Percentiles rank a stretch among this genome's conserved stretches.
phyloP scores from a whole-genome alignment of 1,284 basidiomycete genomes.

The Ceratobasidium sp. region DNA sequence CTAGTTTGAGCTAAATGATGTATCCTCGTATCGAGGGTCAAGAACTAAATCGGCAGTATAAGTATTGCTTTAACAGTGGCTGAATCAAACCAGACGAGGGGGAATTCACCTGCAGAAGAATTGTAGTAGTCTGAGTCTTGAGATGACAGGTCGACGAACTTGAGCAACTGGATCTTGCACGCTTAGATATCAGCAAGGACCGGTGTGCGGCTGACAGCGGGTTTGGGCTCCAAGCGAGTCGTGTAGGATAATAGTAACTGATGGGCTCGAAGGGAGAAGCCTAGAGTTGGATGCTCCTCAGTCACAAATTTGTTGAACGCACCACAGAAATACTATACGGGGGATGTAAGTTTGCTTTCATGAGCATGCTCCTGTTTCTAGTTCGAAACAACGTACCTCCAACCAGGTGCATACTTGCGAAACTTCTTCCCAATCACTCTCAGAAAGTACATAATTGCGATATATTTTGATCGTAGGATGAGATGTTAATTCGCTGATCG shows the following conservation, averaged over 20 bases:
- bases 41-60: background rate
- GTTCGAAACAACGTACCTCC: slow-evolving; percentile 18
- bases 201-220: too few species aligned
- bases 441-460: background rate
- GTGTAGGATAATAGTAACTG: too few species aligned
- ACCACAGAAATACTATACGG: too few species aligned
- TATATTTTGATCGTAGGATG: slow-evolving; percentile 7
- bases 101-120: slow-evolving; percentile 21
- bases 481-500: background rate
- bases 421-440: background rate
- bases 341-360: too few species aligned
- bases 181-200: background rate
- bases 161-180: slow-evolving; percentile 27
- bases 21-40: slow-evolving; percentile 15
- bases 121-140: slow-evolving; percentile 36
- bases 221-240: too few species aligned
- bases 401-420: background rate
- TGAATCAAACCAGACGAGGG: background rate
- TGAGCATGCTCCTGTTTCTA: too few species aligned
- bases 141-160: slow-evolving; percentile 37
- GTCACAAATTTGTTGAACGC: too few species aligned
- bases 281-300: too few species aligned
- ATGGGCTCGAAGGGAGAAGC: too few species aligned
- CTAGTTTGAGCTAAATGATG: background rate
- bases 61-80: background rate